phyloP scores from a whole-genome alignment of 768 basidiomycete genomes.

The Lepiota brunneoincarnata region DNA sequence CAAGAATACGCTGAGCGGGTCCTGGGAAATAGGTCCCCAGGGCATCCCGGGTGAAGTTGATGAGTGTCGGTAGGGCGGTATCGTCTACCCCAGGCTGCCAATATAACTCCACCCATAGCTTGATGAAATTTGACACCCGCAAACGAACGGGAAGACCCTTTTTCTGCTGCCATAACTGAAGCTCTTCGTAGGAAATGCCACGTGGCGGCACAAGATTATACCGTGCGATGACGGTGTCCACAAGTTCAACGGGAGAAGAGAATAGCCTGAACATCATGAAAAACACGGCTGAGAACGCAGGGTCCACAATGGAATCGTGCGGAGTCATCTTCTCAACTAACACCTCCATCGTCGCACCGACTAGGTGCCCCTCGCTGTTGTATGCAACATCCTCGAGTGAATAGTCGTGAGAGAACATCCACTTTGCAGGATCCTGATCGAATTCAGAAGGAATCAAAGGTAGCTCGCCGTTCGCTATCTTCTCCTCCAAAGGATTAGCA shows the following conservation, averaged over 20 bases:
- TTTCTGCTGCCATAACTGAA: conserved; percentile 76
- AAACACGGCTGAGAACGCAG: conserved; percentile 85
- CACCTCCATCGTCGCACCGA: conserved; percentile 85
- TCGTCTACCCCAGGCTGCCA: conserved; percentile 82
- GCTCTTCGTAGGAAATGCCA: conserved; percentile 53
- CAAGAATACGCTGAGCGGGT: conserved; percentile 71
- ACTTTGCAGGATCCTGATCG: conserved; percentile 42
- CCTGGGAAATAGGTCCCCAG: conserved; percentile 60
- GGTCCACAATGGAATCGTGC: conserved; percentile 86
- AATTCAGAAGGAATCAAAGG: conserved; percentile 44
- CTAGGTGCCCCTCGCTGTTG: conserved; percentile 86
- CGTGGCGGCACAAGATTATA: conserved; percentile 77
- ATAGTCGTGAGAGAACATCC: conserved; percentile 76
- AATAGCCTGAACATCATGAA: conserved; percentile 96
- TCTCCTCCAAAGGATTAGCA: conserved; percentile 48
- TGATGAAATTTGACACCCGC: conserved; percentile 90
- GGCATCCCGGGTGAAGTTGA: conserved; percentile 60
- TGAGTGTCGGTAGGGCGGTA: conserved; percentile 52
- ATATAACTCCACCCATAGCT: conserved; percentile 89
- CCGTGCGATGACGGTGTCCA: conserved; percentile 73
- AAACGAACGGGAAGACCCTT: conserved; percentile 91
- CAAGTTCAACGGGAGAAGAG: conserved; percentile 72
- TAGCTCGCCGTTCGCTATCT: conserved; percentile 50
- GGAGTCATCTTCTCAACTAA: conserved; percentile 98
- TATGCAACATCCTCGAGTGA: conserved; percentile 82